A percentile compares a stretch with the other conserved stretches of the same genome.
phyloP scores from a whole-genome alignment of 2,329 filamentous ascomycete genomes.

The Stagonosporopsis rhizophila region DNA sequence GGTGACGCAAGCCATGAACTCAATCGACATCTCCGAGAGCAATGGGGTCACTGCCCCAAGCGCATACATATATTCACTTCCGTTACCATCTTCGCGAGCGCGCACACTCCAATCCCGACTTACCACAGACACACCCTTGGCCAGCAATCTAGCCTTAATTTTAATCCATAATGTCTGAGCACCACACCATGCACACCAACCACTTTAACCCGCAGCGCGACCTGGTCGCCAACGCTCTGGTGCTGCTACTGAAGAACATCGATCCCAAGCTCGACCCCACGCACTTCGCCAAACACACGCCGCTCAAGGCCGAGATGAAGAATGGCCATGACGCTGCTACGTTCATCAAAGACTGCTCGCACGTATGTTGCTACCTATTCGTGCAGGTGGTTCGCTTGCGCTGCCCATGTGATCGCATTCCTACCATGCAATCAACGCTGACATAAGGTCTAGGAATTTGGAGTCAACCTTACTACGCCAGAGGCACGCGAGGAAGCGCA shows the following conservation, averaged over 20 bases:
- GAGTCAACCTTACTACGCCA: not conserved
- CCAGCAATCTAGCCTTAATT: not conserved
- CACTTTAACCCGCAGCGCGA: constrained; percentile 3
- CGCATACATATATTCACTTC: not conserved
- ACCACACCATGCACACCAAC: not conserved
- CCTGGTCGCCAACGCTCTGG: constrained; percentile 4
- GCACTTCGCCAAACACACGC: constrained; percentile 12
- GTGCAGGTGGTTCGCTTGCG: not conserved
- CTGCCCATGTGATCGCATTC: not conserved
- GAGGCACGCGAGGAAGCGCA: constrained; percentile 8
- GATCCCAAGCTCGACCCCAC: constrained; percentile 5
- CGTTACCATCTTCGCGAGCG: not conserved
- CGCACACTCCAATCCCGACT: too few relatives aligned
- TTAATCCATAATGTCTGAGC: not conserved
- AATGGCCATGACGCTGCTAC: constrained; percentile 4
- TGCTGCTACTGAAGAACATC: constrained; percentile 4
- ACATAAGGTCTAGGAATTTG: not conserved
- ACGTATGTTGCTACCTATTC: not conserved
- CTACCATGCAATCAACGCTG: not conserved
- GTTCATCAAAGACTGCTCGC: constrained; percentile 2
- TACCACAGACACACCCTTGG: too few relatives aligned
- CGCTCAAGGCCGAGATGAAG: constrained; percentile 7
- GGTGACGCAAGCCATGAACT: constrained; percentile 9
- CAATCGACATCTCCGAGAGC: not conserved
- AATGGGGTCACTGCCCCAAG: not conserved